Evolutionary conservation across 257 asterid genomes (phyloP).

Genomic region (Solanum gracilifrons): DNA sequence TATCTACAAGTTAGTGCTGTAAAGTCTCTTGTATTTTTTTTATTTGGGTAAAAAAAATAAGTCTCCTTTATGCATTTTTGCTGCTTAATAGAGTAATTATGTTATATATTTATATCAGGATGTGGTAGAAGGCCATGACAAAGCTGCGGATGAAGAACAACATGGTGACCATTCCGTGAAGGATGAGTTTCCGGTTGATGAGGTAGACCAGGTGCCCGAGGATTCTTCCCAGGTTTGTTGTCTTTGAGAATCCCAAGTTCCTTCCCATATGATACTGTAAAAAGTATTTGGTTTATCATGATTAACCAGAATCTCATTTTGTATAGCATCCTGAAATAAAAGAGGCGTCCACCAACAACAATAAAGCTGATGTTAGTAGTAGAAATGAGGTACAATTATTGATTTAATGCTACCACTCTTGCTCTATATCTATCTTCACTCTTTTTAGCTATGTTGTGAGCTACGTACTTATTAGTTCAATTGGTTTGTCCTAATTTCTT

Average conservation of each 20-base stretch:
- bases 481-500: background rate
- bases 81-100: background rate
- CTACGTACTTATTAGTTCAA: background rate
- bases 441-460: background rate
- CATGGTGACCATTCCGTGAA: constrained; percentile 22
- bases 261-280: background rate
- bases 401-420: background rate
- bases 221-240: constrained; percentile 36
- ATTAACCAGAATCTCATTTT: background rate
- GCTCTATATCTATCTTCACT: background rate
- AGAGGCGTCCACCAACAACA: constrained; percentile 22
- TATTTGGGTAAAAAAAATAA: background rate
- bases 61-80: background rate
- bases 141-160: constrained; percentile 33
- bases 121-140: constrained; percentile 32
- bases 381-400: constrained; percentile 34
- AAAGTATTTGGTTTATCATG: constrained; percentile 6
- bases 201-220: constrained; percentile 19
- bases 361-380: constrained; percentile 24
- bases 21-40: background rate
- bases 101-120: constrained; percentile 30
- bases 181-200: constrained; percentile 20
- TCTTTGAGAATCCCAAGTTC: background rate
- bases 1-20: background rate
- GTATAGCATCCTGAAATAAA: constrained; percentile 27